Evolutionary conservation across 73 alveolate species (phyloP), one percentile per base, ranked within the genome.

Genomic region (Uronychia setigera): DNA sequence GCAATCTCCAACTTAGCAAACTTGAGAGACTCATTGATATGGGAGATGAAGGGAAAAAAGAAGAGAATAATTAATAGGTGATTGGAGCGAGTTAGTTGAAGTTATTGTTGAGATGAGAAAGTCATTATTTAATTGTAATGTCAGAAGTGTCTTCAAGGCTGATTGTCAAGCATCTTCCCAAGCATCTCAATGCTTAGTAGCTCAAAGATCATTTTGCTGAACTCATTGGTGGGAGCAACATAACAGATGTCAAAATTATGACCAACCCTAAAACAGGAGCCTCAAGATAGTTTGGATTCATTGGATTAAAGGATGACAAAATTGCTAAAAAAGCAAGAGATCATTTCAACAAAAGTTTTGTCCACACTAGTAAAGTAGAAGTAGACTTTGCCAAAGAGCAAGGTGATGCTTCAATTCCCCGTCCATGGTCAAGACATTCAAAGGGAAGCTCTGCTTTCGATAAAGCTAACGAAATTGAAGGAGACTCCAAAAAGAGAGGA

Each of bases 221-320:
- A 76, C 67, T 46, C 67, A 19, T 46, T 46, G 87, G 88, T 77
- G 99, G 98, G 30, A 96, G 96, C 0, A 88, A 80, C 33, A 92
- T 97, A 80, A 97, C 99, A 5, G 99, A 97, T 86, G 95, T 93
- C 80, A 93, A 93, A 81, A 92, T 97, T 32, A 95, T 91, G 97
- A 80, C 91, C 32, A 46, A 46, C 19, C 67, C 67, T 46, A 92
- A 95, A 80, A 89, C 86, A 59, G 95, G 96, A 19, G 91, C 91
- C 31, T 92, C 98, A 33, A 87, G 99, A 78, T 75, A 93, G 67
- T 97, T 97, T 88, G 98, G 97, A 67, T 97, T 95, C 85, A 67
- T 97, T 9, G 99, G 99, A 33, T 97, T 90, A 86, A 94, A 92
- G 91, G 79, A 58, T 26, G 97, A 94, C 32, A 83, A 92, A 35